Base-by-base conservation (phyloP, 306 rosid genomes). In the Hippophae rhamnoides region DNA sequence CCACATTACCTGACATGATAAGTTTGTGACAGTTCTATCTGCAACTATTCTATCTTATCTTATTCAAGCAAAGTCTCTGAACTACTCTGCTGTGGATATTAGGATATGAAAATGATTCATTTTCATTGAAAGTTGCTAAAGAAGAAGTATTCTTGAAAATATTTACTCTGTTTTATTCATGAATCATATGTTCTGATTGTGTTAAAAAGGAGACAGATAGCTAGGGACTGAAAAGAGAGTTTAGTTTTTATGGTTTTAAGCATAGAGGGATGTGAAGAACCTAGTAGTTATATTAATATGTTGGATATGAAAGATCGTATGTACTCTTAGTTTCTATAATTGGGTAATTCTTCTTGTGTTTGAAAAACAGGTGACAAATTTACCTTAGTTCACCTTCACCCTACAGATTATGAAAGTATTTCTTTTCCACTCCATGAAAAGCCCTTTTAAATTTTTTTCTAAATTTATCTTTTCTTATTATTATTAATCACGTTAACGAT, bases 1-100 rank as follows among this genome's bases (percentile, higher is more conserved):
- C 67, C 67, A 77, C 80, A 61, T 78, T 82, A 64, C 74, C 69
- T 72, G 79, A 61, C 96, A 87, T 84, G 89, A 69, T 75, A 75
- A 76, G 79, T 56, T 18, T 55, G 55, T 64, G 65, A 41, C 11
- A 43, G 48, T 42, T 38, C 10, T 6, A 57, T 66, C 60, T 57
- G 60, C 68, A 65, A 76, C 81, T 75, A 65, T 69, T 82, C 67
- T 81, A 81, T 74, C 80, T 82, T 85, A 82, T 82, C 74, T 67
- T 8, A 75, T 69, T 74, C 69, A 70, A 57, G 54, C 46, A 72
- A 56, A 61, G 78, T 61, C 76, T 62, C 58, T 67, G 13, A 74
- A 60, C 69, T 68, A 72, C 65, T 74, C 74, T 68, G 14, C 78
- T 72, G 65, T 75, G 60, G 57, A 47, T 52, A 59, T 27, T 61